Evolutionary conservation across 495 filamentous ascomycete species (phyloP).

Genomic region (Parmelia sp.): DNA sequence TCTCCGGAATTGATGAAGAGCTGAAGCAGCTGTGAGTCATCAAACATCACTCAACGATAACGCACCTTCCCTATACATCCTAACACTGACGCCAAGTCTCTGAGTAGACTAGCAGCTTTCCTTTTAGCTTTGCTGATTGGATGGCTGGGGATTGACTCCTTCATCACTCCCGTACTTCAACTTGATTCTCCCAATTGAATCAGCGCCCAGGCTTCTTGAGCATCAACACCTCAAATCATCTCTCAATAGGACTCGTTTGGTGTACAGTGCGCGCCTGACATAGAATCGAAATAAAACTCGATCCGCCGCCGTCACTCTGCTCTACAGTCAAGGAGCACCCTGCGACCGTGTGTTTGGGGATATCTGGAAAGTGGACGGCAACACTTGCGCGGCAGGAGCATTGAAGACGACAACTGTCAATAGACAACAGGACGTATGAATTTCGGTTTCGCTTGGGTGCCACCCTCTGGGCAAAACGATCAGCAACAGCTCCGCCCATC

Average conservation of each 20-base stretch:
- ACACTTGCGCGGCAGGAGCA: background rate
- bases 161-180: no score
- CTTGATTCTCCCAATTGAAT: no score
- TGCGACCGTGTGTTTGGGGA: background rate
- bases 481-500: slow-evolving; percentile 11
- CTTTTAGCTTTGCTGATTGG: background rate
- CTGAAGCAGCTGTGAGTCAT: background rate
- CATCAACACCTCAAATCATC: background rate
- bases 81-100: background rate
- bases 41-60: background rate
- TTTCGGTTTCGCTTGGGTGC: slow-evolving; percentile 12
- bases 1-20: background rate
- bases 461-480: slow-evolving; percentile 8
- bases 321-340: background rate
- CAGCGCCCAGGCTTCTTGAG: no score
- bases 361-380: slow-evolving; percentile 1
- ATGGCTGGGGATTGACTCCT: background rate
- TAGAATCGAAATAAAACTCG: background rate
- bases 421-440: background rate
- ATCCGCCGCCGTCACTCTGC: background rate
- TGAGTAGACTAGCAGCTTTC: background rate
- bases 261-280: background rate
- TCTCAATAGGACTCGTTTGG: background rate
- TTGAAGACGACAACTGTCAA: background rate
- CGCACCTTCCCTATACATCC: background rate